Conservation (phyloP, 192 early-diverging fungal species). For the Backusella psychrophila region DNA sequence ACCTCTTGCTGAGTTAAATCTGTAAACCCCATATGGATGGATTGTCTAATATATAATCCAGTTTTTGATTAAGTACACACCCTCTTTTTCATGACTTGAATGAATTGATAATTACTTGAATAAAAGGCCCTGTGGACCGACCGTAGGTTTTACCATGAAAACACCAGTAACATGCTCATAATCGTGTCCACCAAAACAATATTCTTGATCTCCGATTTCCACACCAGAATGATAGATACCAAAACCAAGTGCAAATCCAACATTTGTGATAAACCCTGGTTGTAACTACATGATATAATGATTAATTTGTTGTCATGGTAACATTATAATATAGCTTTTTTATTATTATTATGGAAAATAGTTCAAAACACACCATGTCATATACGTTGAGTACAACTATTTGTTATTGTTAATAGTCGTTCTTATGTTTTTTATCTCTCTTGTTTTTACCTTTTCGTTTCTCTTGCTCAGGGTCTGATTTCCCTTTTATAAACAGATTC, state of each 20-base stretch:
- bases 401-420: not conserved
- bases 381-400: conserved; percentile 22
- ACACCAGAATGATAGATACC: conserved; percentile 38
- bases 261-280: conserved; percentile 21
- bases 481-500: not conserved
- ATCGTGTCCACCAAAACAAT: conserved; percentile 39
- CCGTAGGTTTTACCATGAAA: conserved; percentile 31
- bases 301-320: not conserved
- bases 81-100: not conserved
- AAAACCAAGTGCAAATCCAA: conserved; percentile 25
- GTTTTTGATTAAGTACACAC: not conserved
- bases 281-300: conserved; percentile 10
- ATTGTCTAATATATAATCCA: conserved; percentile 4
- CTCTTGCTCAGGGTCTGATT: not conserved
- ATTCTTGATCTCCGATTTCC: conserved; percentile 28
- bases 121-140: conserved; percentile 24
- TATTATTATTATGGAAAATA: not conserved
- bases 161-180: conserved; percentile 31
- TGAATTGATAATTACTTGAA: conserved; percentile 16
- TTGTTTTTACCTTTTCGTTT: conserved; percentile 10
- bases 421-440: not conserved
- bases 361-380: conserved; percentile 21
- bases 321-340: not conserved
- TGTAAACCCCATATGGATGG: conserved; percentile 31
- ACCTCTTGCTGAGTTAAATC: conserved; percentile 14